phyloP scores from a whole-genome alignment of 768 basidiomycete genomes.

The Lyophyllum shimeji region DNA sequence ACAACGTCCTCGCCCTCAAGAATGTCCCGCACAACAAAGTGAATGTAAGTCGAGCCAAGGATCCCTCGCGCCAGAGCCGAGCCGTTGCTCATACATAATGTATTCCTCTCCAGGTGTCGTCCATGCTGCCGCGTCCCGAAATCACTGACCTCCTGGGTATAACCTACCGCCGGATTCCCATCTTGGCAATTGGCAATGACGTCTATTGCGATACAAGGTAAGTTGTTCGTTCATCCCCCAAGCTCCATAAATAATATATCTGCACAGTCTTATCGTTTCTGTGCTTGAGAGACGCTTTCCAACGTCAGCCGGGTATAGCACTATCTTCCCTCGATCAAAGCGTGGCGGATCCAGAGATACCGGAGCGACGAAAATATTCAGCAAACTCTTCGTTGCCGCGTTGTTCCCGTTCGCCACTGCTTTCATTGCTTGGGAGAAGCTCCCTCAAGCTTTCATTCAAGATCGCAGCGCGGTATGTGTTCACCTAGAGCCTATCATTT shows the following conservation, averaged over 20 bases:
- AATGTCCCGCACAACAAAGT: constrained; percentile 47
- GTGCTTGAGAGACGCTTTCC: constrained; percentile 57
- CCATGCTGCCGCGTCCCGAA: constrained; percentile 54
- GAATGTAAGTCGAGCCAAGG: constrained; percentile 32
- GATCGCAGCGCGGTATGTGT: constrained; percentile 46
- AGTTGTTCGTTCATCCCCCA: neutral
- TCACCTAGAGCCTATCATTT: neutral
- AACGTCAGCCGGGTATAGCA: constrained; percentile 42
- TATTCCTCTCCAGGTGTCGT: constrained; percentile 38
- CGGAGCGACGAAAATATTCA: constrained; percentile 47
- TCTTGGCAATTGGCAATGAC: constrained; percentile 61
- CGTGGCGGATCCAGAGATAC: constrained; percentile 40
- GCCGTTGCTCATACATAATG: neutral
- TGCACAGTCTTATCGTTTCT: constrained; percentile 43
- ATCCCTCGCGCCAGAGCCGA: neutral
- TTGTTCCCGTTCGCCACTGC: constrained; percentile 41
- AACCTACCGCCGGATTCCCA: constrained; percentile 56
- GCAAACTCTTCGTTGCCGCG: constrained; percentile 45
- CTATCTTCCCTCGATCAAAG: constrained; percentile 48
- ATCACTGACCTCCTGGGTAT: constrained; percentile 52
- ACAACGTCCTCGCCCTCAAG: constrained; percentile 50
- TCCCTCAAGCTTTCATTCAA: constrained; percentile 44
- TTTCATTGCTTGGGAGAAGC: constrained; percentile 47
- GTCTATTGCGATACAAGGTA: constrained; percentile 58
- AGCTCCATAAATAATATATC: neutral